Base-by-base conservation (phyloP, 805 yeast species). In the Candida anglica region DNA sequence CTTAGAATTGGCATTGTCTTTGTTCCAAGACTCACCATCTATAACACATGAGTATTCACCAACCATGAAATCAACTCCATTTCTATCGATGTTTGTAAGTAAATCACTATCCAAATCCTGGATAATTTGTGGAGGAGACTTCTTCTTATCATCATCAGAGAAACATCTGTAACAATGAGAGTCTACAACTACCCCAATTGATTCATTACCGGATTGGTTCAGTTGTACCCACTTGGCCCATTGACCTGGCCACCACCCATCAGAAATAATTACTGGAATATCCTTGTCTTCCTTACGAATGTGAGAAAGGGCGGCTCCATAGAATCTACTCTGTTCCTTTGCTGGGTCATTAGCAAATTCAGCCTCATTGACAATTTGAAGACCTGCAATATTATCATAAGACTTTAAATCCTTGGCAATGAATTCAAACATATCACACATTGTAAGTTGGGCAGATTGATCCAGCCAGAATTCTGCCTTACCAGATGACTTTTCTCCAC, bases 11-110 rank as follows among this genome's bases (percentile, higher is more conserved):
- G 66, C 63, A 23, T 64, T 64, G 27, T 67, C 60, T 46, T 70
- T 74, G 17, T 65, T 56, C 97, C 96, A 91, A 0, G 95, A 69
- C 15, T 66, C 47, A 1, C 78, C 85, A 55, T 85, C 95, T 35
- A 91, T 48, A 2, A 86, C 96, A 60, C 95, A 86, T 0, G 95
- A 85, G 57, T 77, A 91, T 56, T 91, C 98, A 9, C 98, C 98
- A 17, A 87, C 79, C 51, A 86, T 66, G 35, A 83, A 68, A 51
- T 88, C 96, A 2, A 76, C 82, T 6, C 71, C 70, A 31, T 60
- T 48, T 45, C 71, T 59, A 25, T 57, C 63, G 22, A 78, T 53
- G 37, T 74, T 74, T 1, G 75, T 70, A 41, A 77, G 56, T 3
- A 74, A 64, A 28, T 74, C 72, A 0, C 50, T 39, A 3, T 74